These are phyloP conservation scores for Cytospora piceae DNA, from an alignment of 2,329 filamentous ascomycete species.

Conservation along the genomic window DNA sequence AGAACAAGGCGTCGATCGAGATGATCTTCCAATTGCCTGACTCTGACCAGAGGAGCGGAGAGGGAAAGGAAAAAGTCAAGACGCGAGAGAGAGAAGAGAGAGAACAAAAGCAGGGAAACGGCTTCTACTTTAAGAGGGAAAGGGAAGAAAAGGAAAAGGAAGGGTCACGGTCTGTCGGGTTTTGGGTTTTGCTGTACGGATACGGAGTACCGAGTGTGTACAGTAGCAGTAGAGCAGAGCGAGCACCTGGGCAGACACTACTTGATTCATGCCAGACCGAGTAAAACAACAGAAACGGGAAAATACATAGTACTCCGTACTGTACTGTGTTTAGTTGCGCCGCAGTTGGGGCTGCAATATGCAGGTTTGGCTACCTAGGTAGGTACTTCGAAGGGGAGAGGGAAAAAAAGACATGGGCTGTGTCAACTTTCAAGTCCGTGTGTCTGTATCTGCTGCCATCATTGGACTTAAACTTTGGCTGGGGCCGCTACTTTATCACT, in stretches of 20 bases:
- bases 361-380: too few species aligned
- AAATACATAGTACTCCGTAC: too few species aligned
- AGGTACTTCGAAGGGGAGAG: too few species aligned
- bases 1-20: conserved; percentile 20
- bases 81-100: conserved; percentile 1
- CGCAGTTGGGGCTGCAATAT: too few species aligned
- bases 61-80: conserved; percentile 11
- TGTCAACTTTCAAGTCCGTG: background rate
- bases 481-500: background rate
- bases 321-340: too few species aligned
- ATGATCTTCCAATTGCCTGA: conserved; percentile 12
- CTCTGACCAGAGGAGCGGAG: background rate
- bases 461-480: background rate
- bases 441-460: background rate
- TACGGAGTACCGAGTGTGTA: background rate
- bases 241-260: background rate
- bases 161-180: conserved; percentile 1
- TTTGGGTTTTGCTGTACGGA: conserved; percentile 3
- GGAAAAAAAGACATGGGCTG: background rate
- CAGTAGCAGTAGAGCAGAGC: too few species aligned
- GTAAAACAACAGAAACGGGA: too few species aligned
- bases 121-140: background rate
- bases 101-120: conserved; percentile 2
- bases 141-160: background rate
- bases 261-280: too few species aligned